Evolutionary conservation across 2,329 filamentous ascomycete species (phyloP), one percentile per base, ranked within the genome.

Genomic region (Lecanosticta acicola): DNA sequence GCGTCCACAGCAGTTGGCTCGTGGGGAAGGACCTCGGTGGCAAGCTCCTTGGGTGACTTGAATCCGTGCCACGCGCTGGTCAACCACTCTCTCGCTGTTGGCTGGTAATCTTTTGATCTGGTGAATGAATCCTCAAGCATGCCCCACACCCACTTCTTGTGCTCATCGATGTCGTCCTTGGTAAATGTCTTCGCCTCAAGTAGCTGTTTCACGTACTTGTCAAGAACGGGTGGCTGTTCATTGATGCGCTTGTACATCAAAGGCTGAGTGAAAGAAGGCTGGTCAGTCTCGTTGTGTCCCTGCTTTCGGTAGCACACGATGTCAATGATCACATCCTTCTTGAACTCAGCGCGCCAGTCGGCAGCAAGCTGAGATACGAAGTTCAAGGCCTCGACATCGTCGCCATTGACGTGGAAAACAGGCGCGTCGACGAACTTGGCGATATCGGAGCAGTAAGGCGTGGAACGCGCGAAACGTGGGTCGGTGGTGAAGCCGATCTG

Each of bases 401-500:
- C 93, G 57, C 88, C 93, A 65, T 98, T 98, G 67, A 98, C 93
- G 74, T 98, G 93, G 82, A 98, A 98, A 48, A 98, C 87, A 37
- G 93, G 93, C 2, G 93, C 93, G 61, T 98, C 93, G 59, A 98
- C 96, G 41, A 93, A 87, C 77, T 98, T 98, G 71, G 93, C 93
- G 63, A 98, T 96, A 68, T 98, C 93, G 35, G 93, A 97, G 74
- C 93, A 98, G 80, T 98, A 98, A 36, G 93, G 87, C 40, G 93
- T 98, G 16, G 93, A 98, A 60, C 93, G 89, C 60, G 93, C 85
- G 70, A 95, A 98, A 65, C 93, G 88, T 58, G 93, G 93, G 66
- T 98, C 93, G 17, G 93, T 98, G 43, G 93, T 98, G 78, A 98
- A 98, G 70, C 93, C 93, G 68, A 98, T 98, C 78, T 98, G 93